A percentile compares a stretch with the other conserved stretches of the same genome.
phyloP scores from a whole-genome alignment of 352 stramenopile genomes.

The Phytophthora pinifolia region DNA sequence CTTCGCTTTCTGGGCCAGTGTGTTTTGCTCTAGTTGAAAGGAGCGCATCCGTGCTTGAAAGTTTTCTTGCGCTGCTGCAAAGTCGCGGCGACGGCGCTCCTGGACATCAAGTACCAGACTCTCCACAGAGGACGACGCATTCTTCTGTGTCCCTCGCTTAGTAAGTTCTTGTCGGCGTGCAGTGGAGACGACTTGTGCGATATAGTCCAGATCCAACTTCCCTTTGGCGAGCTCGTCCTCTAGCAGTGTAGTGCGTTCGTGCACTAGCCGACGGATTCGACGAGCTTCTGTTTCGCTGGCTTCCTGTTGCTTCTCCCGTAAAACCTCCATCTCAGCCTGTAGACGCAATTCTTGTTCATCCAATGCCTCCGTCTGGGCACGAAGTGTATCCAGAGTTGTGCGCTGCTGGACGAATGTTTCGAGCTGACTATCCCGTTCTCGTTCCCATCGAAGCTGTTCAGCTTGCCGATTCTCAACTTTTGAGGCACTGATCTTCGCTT shows the following conservation, averaged over 20 bases:
- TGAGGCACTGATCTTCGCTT: conserved; percentile 15
- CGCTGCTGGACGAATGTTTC: conserved; percentile 35
- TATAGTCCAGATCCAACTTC: conserved; percentile 47
- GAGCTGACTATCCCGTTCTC: conserved; percentile 39
- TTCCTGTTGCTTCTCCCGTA: conserved; percentile 45
- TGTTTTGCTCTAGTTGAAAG: conserved; percentile 45
- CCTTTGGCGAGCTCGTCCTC: conserved; percentile 51
- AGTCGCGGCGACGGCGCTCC: conserved; percentile 32
- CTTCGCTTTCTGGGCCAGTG: conserved; percentile 30
- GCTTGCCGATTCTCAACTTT: conserved; percentile 21
- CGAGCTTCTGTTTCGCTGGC: conserved; percentile 40
- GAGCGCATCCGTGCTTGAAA: conserved; percentile 39
- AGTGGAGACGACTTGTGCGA: conserved; percentile 39
- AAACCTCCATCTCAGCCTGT: conserved; percentile 45
- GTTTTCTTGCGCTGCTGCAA: conserved; percentile 30
- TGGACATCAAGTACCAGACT: conserved; percentile 39
- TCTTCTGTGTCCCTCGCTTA: conserved; percentile 6
- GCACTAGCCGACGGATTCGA: conserved; percentile 44
- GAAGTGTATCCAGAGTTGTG: conserved; percentile 22
- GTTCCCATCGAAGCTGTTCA: conserved; percentile 37
- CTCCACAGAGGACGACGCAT: conserved; percentile 15
- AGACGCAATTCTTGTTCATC: conserved; percentile 42
- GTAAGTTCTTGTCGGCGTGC: conserved; percentile 7
- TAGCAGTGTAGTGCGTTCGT: conserved; percentile 42
- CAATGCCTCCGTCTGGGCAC: conserved; percentile 28